Evolutionary conservation across 768 basidiomycete species (phyloP).

Genomic region (Tricholoma flavovirens): DNA sequence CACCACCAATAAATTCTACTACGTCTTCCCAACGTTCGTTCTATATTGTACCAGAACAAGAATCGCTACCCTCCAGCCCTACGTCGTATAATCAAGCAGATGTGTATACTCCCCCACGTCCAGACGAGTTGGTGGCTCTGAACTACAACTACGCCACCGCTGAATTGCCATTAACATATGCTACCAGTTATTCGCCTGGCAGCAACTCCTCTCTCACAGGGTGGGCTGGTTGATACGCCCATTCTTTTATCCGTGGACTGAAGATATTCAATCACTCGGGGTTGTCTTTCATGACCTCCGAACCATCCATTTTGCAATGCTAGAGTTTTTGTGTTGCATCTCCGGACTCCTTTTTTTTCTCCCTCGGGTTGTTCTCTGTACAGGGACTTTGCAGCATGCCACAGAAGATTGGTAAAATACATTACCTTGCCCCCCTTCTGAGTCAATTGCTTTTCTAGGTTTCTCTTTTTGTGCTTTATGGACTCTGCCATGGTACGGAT

Average conservation of each 20-base stretch:
- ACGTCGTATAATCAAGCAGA: conserved; percentile 15
- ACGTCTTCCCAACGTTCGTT: conserved; percentile 14
- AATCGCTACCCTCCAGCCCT: conserved; percentile 13
- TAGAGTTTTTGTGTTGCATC: conserved; percentile 3
- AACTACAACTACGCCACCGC: conserved; percentile 6
- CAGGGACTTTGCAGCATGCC: background rate
- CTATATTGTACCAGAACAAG: conserved; percentile 10
- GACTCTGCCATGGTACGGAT: background rate
- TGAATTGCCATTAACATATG: conserved; percentile 13
- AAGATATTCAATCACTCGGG: background rate
- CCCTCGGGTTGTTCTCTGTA: background rate
- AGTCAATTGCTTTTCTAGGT: background rate
- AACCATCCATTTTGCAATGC: background rate
- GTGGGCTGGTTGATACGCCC: conserved; percentile 37
- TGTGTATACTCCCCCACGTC: conserved; percentile 9
- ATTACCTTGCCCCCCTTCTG: background rate
- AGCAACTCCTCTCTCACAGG: conserved; percentile 40
- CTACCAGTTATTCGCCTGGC: conserved; percentile 21
- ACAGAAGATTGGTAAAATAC: background rate
- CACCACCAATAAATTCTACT: conserved; percentile 6
- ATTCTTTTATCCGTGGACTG: background rate
- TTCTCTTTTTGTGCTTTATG: background rate
- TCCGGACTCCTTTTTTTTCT: background rate
- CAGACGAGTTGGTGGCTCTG: conserved; percentile 7
- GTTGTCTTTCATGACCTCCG: background rate